Evolutionary conservation across 306 rosid species (phyloP).

Genomic region (Rosa chinensis): DNA sequence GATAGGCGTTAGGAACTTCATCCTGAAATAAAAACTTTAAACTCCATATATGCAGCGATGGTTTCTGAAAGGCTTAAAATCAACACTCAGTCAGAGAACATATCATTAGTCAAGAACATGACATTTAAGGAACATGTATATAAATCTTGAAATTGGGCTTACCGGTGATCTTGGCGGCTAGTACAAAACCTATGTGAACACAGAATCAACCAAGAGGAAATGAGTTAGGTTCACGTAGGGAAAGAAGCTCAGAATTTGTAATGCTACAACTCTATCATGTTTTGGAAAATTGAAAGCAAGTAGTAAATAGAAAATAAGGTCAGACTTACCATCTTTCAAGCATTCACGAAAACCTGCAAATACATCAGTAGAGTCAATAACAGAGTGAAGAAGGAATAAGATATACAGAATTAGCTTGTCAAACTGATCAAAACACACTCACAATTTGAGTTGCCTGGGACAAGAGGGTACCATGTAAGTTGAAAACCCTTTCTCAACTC

Average conservation of each 20-base stretch:
- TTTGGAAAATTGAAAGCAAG: neutral
- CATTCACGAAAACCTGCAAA: too few species aligned
- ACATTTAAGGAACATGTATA: neutral
- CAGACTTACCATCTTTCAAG: too few species aligned
- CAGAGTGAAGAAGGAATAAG: too few species aligned
- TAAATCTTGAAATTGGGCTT: neutral
- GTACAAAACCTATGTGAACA: neutral
- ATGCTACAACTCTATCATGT: too few species aligned
- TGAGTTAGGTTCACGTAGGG: neutral
- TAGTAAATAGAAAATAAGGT: too few species aligned
- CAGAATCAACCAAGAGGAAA: neutral
- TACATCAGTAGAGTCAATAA: too few species aligned
- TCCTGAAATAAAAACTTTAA: neutral
- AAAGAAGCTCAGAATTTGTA: neutral
- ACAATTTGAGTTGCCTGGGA: neutral
- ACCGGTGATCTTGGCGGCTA: neutral
- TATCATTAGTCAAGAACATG: neutral
- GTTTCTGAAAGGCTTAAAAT: too few species aligned
- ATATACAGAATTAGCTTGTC: too few species aligned
- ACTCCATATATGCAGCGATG: neutral
- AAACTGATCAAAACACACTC: neutral
- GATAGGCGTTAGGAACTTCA: neutral
- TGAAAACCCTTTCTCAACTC: neutral
- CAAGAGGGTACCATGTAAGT: accelerated
- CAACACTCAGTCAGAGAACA: neutral